A percentile compares a stretch with the other conserved stretches of the same genome.
Conservation (phyloP, 352 stramenopile species). For the Elongisporangium anandrum region DNA sequence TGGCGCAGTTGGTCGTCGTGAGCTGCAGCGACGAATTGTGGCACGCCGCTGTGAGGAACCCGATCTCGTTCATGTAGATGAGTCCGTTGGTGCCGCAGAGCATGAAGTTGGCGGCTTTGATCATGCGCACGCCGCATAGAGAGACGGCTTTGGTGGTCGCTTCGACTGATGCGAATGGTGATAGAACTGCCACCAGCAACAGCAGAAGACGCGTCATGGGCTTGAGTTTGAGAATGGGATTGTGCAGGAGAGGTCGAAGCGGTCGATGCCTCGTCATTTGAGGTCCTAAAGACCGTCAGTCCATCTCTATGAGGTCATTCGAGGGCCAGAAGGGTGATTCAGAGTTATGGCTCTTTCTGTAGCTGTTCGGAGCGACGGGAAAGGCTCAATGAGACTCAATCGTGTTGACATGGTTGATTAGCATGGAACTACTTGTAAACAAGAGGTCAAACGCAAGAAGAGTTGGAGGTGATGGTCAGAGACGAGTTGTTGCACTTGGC, state of each 20-base stretch:
- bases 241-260: neutral
- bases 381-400: too few species aligned
- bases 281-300: neutral
- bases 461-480: neutral
- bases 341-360: too few species aligned
- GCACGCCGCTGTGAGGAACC: constrained; percentile 29
- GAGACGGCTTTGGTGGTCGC: neutral
- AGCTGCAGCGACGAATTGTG: constrained; percentile 14
- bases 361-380: too few species aligned
- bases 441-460: neutral
- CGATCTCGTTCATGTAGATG: constrained; percentile 25
- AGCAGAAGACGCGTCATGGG: neutral
- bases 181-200: neutral
- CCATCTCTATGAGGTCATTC: neutral
- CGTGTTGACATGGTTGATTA: neutral
- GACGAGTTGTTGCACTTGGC: neutral
- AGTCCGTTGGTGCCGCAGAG: constrained; percentile 28
- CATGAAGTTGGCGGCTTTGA: neutral
- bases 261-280: neutral
- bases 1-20: neutral
- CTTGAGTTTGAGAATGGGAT: neutral
- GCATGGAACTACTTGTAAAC: neutral
- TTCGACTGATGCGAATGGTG: neutral
- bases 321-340: neutral
- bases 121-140: neutral